These are phyloP conservation scores for Kockiozyma suomiensis DNA, from an alignment of 805 yeast genomes.

Conservation along the genomic window DNA sequence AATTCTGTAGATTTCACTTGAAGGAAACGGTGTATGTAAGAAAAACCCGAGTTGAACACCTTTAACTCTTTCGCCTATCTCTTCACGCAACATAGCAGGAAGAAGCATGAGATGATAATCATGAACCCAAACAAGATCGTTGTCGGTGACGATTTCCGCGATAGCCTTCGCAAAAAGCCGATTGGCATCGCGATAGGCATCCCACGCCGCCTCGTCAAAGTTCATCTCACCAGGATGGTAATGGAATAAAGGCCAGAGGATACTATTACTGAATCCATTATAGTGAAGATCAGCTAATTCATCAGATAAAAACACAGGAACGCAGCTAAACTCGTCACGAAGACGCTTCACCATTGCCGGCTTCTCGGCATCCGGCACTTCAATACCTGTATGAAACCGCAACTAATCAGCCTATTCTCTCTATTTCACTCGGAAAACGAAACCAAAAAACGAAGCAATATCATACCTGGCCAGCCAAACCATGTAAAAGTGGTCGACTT, in stretches of 20 bases:
- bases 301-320: slow-evolving; percentile 85
- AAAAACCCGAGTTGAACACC: slow-evolving; percentile 87
- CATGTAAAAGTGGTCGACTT: slow-evolving; percentile 84
- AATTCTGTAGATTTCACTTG: slow-evolving; percentile 92
- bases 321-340: slow-evolving; percentile 76
- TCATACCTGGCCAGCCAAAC: slow-evolving; percentile 96
- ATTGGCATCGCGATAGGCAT: slow-evolving; percentile 94
- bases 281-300: slow-evolving; percentile 93
- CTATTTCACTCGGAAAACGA: not conserved
- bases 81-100: slow-evolving; percentile 80
- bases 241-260: slow-evolving; percentile 97
- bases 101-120: slow-evolving; percentile 96
- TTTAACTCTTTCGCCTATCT: slow-evolving; percentile 50
- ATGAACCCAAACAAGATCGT: slow-evolving; percentile 95
- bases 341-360: slow-evolving; percentile 69
- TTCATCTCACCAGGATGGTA: slow-evolving; percentile 99
- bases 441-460: no score
- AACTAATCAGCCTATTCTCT: not conserved
- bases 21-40: slow-evolving; percentile 97
- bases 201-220: slow-evolving; percentile 97
- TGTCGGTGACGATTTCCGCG: slow-evolving; percentile 68
- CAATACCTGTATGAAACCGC: slow-evolving; percentile 47
- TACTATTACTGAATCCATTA: slow-evolving; percentile 93
- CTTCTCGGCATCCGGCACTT: slow-evolving; percentile 77
- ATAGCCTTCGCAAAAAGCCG: slow-evolving; percentile 75